Evolutionary conservation across 371 early-diverging fungal genomes (phyloP), one percentile per base, ranked within the genome.

Genomic region (Mortierella sp.): DNA sequence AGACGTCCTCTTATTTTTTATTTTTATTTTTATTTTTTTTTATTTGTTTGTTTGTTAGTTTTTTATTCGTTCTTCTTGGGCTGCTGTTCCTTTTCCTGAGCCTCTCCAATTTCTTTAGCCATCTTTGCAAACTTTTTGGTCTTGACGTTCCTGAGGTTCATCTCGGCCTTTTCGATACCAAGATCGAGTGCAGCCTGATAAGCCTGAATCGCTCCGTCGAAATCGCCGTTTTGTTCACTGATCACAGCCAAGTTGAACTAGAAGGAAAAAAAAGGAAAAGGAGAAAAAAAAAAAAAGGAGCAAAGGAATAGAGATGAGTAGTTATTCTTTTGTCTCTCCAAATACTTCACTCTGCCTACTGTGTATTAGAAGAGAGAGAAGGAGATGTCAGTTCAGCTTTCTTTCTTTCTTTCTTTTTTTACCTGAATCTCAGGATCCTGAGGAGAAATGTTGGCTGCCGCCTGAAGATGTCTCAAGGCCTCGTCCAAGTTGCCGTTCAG

Each of bases 161-260:
- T 62, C 6, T 73, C 53, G n/a, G 93, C 93, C 62, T 82, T 84
- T 21, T 85, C 86, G 57, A 92, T 81, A 2, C 94, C 94, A 21
- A 86, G 71, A 43, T 85, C 76, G 15, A 84, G 79, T 3, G 94
- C 93, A 44, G 83, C 79, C 59, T 89, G 84, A 75, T 94, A 93
- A 45, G 91, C 84, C 47, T 82, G 84, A 47, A 92, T 87, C 0
- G 96, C 96, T 25, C 81, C 83, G 19, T 93, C 91, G 47, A 95
- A 74, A 29, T 88, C 72, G 0, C 90, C 90, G 6, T 79, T 80
- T 7, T 92, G 88, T 68, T 96, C 96, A 64, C 91, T 87, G 44
- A 94, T 89, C 63, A 89, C 91, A 0, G 85, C 96, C 60, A 90
- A 86, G 69, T 96, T 95, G 79, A 89, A 96, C 72, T 82, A 83